These are phyloP conservation scores for Lycium barbarum DNA, from an alignment of 257 asterid species.

Conservation along the genomic window DNA sequence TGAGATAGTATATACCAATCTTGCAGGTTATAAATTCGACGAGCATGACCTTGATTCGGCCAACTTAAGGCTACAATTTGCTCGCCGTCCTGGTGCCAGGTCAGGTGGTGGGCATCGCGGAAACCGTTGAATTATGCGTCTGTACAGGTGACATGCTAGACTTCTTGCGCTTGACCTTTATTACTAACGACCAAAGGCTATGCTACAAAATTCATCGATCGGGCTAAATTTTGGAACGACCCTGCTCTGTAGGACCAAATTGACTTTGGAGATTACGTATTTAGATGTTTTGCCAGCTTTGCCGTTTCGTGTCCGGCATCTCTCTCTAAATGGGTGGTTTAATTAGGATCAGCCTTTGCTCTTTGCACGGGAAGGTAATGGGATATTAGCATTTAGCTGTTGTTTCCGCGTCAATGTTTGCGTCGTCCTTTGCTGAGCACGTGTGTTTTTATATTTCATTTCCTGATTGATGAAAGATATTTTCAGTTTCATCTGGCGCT, in stretches of 20 bases:
- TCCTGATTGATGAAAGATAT: neutral
- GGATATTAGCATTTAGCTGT: neutral
- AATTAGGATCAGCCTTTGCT: constrained; percentile 15
- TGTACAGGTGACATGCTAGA: constrained; percentile 60
- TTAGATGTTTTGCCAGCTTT: constrained; percentile 35
- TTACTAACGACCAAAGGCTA: constrained; percentile 43
- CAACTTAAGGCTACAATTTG: constrained; percentile 61
- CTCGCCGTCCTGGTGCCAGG: constrained; percentile 72
- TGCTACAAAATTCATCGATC: constrained; percentile 30
- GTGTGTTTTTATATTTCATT: neutral
- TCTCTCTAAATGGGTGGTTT: constrained; percentile 10
- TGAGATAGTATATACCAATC: constrained; percentile 49
- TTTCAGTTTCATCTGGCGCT: neutral
- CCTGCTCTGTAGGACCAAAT: constrained; percentile 59
- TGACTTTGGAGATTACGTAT: constrained; percentile 33
- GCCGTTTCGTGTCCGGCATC: constrained; percentile 36
- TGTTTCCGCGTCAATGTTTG: neutral
- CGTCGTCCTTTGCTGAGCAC: neutral
- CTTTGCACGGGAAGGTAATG: neutral
- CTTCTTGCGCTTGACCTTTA: constrained; percentile 41
- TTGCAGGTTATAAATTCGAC: constrained; percentile 75
- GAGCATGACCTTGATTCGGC: constrained; percentile 65
- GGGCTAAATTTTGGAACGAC: constrained; percentile 47
- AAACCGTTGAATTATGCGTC: constrained; percentile 49
- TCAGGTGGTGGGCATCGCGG: constrained; percentile 61